Percentiles rank a stretch among this genome's conserved stretches.
Evolutionary conservation across 2,329 filamentous ascomycete genomes (phyloP).

Genomic region (Paramyrothecium sp.): DNA sequence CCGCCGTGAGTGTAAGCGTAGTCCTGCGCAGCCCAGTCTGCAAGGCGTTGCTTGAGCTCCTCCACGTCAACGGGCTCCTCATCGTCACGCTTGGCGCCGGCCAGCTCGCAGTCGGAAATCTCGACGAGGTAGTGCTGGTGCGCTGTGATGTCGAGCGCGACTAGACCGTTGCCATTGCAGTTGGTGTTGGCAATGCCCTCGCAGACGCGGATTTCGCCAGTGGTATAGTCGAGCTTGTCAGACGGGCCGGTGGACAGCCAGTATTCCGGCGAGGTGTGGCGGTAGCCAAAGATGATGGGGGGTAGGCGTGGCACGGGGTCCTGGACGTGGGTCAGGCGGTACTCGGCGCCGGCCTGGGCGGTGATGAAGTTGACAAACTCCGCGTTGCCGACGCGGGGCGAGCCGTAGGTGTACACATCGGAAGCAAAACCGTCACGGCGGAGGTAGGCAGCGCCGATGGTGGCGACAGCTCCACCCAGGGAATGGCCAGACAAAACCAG

Average conservation of each 20-base stretch:
- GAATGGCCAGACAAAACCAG: conserved; percentile 66
- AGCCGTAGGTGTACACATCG: conserved; percentile 66
- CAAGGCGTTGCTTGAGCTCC: conserved; percentile 37
- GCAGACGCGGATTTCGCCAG: conserved; percentile 45
- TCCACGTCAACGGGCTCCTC: conserved; percentile 20
- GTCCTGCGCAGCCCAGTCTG: conserved; percentile 32
- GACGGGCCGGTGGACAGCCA: conserved; percentile 47
- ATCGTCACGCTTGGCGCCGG: conserved; percentile 23
- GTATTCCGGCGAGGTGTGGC: conserved; percentile 69
- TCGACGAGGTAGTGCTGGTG: conserved; percentile 49
- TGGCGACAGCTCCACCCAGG: conserved; percentile 64
- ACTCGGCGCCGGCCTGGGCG: conserved; percentile 49
- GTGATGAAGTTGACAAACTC: conserved; percentile 54
- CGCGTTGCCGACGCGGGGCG: conserved; percentile 62
- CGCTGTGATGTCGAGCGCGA: conserved; percentile 39
- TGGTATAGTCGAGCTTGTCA: conserved; percentile 31
- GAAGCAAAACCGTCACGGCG: conserved; percentile 41
- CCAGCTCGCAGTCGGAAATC: conserved; percentile 36
- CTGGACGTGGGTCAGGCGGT: conserved; percentile 64
- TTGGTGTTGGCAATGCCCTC: conserved; percentile 41
- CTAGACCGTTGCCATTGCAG: conserved; percentile 50
- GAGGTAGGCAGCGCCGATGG: conserved; percentile 56
- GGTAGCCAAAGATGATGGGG: conserved; percentile 57
- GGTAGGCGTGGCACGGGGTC: conserved; percentile 71
- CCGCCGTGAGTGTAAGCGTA: conserved; percentile 6